These are phyloP conservation scores for Fusarium armeniacum DNA, from an alignment of 2,329 filamentous ascomycete species.

Conservation along the genomic window DNA sequence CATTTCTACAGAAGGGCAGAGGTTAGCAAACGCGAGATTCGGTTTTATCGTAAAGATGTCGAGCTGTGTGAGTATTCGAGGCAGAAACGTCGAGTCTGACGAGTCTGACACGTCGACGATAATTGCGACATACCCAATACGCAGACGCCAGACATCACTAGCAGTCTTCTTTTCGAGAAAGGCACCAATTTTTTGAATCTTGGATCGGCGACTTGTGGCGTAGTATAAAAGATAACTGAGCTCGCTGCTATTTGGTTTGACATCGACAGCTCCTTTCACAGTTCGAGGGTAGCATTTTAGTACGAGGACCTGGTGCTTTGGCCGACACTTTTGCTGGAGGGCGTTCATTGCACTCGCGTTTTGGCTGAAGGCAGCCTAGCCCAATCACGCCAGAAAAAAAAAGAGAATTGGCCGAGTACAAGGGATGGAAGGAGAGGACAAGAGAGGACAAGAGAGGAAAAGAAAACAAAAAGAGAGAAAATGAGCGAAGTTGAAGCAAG, in stretches of 20 bases:
- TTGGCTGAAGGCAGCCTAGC: slow-evolving; percentile 42
- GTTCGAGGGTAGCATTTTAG: slow-evolving; percentile 96
- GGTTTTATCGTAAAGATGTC: not conserved
- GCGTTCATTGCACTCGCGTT: slow-evolving; percentile 67
- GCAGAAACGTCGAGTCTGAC: not conserved
- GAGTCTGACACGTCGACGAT: slow-evolving; percentile 34
- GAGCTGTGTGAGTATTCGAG: not conserved
- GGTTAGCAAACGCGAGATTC: slow-evolving; percentile 18
- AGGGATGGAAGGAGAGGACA: not conserved
- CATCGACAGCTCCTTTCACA: slow-evolving; percentile 90
- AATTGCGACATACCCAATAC: slow-evolving; percentile 77
- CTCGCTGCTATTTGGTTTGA: slow-evolving; percentile 96
- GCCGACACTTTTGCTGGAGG: slow-evolving; percentile 78
- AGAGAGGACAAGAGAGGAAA: not conserved
- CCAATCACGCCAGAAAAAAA: slow-evolving; percentile 18
- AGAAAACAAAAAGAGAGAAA: not conserved
- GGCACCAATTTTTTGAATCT: slow-evolving; percentile 94
- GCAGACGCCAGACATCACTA: slow-evolving; percentile 88
- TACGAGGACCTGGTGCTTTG: slow-evolving; percentile 96
- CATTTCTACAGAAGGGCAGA: slow-evolving; percentile 73
- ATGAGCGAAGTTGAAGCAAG: slow-evolving; percentile 9
- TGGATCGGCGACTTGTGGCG: slow-evolving; percentile 91
- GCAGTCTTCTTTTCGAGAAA: slow-evolving; percentile 96
- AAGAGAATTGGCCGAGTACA: not conserved
- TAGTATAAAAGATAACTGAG: slow-evolving; percentile 98